Percentiles rank a stretch among this genome's conserved stretches.
Conservation (phyloP, 2,329 filamentous ascomycete species). For the Penicillium paneum region DNA sequence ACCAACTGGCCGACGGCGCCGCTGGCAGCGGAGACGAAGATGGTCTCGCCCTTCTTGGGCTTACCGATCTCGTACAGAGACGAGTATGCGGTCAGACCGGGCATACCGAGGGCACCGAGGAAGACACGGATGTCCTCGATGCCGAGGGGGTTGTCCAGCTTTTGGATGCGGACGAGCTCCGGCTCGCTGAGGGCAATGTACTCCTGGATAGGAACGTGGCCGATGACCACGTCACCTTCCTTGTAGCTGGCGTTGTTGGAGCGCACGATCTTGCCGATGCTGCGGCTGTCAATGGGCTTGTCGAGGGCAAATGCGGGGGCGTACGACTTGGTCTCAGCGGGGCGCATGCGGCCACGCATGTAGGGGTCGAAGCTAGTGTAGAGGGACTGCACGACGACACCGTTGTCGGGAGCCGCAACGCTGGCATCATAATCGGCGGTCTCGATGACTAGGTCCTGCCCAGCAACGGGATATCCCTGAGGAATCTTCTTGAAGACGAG, state of each 20-base stretch:
- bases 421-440: constrained; percentile 62
- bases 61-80: constrained; percentile 72
- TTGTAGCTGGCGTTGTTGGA: constrained; percentile 62
- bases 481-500: constrained; percentile 71
- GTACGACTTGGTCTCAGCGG: constrained; percentile 64
- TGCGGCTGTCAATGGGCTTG: constrained; percentile 62
- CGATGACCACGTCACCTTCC: constrained; percentile 64
- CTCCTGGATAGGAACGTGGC: constrained; percentile 61
- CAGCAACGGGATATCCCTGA: constrained; percentile 62
- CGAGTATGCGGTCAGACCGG: constrained; percentile 71
- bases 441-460: constrained; percentile 68
- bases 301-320: constrained; percentile 59
- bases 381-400: constrained; percentile 66
- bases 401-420: constrained; percentile 57
- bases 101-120: constrained; percentile 74
- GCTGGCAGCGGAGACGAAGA: constrained; percentile 75
- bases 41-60: constrained; percentile 74
- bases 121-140: constrained; percentile 57
- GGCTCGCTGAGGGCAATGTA: constrained; percentile 59
- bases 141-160: constrained; percentile 63
- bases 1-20: constrained; percentile 81
- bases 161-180: constrained; percentile 45
- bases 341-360: constrained; percentile 75
- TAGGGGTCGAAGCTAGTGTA: constrained; percentile 82
- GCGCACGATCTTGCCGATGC: constrained; percentile 67